Percentiles rank a stretch among this genome's conserved stretches.
phyloP scores from a whole-genome alignment of 768 basidiomycete species.

The Collybiopsis confluens region DNA sequence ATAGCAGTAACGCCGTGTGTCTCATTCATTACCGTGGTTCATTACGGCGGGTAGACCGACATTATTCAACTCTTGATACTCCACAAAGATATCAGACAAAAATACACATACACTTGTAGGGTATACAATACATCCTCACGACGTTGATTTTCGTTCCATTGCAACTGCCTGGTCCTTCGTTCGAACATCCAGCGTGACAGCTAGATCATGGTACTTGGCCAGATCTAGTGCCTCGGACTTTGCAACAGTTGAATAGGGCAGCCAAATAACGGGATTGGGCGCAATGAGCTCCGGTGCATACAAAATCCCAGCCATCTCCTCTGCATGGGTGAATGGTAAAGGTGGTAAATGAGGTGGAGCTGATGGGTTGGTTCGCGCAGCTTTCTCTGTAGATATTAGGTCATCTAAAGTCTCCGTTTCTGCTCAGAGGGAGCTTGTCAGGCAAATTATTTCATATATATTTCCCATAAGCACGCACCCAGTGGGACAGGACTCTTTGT shows the following conservation, averaged over 20 bases:
- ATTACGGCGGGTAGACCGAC: too few relatives aligned
- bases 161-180: slow-evolving; percentile 10
- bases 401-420: slow-evolving; percentile 80
- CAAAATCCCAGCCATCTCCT: slow-evolving; percentile 72
- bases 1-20: too few relatives aligned
- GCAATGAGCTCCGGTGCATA: slow-evolving; percentile 82
- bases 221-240: slow-evolving; percentile 73
- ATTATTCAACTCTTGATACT: too few relatives aligned
- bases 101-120: neutral
- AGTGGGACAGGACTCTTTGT: slow-evolving; percentile 61
- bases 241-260: slow-evolving; percentile 72
- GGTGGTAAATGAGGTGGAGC: slow-evolving; percentile 67
- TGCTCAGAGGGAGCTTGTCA: slow-evolving; percentile 17
- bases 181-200: slow-evolving; percentile 66
- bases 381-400: slow-evolving; percentile 71
- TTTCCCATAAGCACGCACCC: slow-evolving; percentile 39
- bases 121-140: neutral
- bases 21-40: too few relatives aligned
- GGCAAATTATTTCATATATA: neutral
- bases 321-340: slow-evolving; percentile 66
- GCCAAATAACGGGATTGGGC: slow-evolving; percentile 77
- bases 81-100: too few relatives aligned
- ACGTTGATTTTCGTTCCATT: neutral
- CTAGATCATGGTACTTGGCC: slow-evolving; percentile 67
- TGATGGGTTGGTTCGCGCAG: slow-evolving; percentile 73